Conservation (phyloP, 345 rosid genomes). For the Orychophragmus violaceus region DNA sequence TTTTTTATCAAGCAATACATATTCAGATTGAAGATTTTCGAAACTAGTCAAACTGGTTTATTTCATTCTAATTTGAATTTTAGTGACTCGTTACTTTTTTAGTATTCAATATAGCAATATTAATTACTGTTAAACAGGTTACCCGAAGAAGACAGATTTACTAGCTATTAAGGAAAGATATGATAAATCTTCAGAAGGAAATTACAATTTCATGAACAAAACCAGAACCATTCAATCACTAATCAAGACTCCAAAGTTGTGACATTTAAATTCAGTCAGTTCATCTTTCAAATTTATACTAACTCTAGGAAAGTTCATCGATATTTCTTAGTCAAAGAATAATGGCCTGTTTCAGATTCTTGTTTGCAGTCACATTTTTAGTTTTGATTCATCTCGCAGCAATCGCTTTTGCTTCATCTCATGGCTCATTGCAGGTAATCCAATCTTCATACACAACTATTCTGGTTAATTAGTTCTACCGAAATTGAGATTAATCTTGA, state of each 20-base stretch:
- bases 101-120: neutral
- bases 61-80: neutral
- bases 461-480: neutral
- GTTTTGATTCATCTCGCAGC: slow-evolving; percentile 4
- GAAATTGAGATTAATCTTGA: neutral
- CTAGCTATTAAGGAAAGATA: neutral
- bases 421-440: slow-evolving; percentile 16
- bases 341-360: slow-evolving; percentile 19
- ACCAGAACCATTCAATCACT: neutral
- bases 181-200: neutral
- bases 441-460: neutral
- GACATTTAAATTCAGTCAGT: neutral
- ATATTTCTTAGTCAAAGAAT: slow-evolving; percentile 3
- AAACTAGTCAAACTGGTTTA: neutral
- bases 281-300: neutral
- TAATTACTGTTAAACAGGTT: neutral
- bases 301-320: neutral
- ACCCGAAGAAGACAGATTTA: neutral
- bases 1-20: too few relatives aligned
- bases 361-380: neutral
- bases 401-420: neutral
- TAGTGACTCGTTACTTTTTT: neutral
- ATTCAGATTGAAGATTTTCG: neutral
- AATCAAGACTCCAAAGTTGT: neutral
- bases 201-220: neutral